Percentiles rank a stretch among this genome's conserved stretches.
These are phyloP conservation scores for Wallacemonas sp. DNA, from an alignment of 208 protist genomes.

Conservation along the genomic window DNA sequence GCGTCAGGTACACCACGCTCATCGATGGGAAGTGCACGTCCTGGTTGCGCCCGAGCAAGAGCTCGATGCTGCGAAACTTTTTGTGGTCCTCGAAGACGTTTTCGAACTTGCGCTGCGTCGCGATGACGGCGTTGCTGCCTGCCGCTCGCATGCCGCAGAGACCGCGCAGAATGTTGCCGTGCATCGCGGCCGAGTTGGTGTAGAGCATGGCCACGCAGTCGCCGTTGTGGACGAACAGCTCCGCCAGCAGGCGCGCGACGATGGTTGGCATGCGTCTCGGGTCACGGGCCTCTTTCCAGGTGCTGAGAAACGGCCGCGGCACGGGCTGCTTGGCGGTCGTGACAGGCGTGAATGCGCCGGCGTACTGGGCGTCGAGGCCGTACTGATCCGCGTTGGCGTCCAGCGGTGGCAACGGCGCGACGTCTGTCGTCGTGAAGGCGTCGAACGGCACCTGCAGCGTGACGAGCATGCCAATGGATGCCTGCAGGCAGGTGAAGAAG, in stretches of 20 bases:
- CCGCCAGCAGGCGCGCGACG: conserved; percentile 58
- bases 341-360: conserved; percentile 38
- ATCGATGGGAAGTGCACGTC: conserved; percentile 75
- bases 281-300: conserved; percentile 74
- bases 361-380: conserved; percentile 26
- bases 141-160: conserved; percentile 67
- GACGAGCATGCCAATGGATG: conserved; percentile 73
- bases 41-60: conserved; percentile 75
- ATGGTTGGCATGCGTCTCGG: conserved; percentile 44
- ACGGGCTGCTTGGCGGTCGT: conserved; percentile 40
- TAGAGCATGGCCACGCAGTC: conserved; percentile 91
- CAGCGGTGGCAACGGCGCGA: conserved; percentile 45
- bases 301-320: conserved; percentile 60
- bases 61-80: conserved; percentile 74
- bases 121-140: conserved; percentile 82
- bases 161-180: conserved; percentile 85
- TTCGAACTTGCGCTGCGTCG: conserved; percentile 77
- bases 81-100: conserved; percentile 88
- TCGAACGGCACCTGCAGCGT: conserved; percentile 59
- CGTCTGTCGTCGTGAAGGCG: conserved; percentile 41
- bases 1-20: conserved; percentile 57
- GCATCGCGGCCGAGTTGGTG: conserved; percentile 94
- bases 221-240: conserved; percentile 85
- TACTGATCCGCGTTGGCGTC: conserved; percentile 43
- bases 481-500: conserved; percentile 90